These are phyloP conservation scores for Candida endomychidarum DNA, from an alignment of 805 yeast genomes.

Conservation along the genomic window DNA sequence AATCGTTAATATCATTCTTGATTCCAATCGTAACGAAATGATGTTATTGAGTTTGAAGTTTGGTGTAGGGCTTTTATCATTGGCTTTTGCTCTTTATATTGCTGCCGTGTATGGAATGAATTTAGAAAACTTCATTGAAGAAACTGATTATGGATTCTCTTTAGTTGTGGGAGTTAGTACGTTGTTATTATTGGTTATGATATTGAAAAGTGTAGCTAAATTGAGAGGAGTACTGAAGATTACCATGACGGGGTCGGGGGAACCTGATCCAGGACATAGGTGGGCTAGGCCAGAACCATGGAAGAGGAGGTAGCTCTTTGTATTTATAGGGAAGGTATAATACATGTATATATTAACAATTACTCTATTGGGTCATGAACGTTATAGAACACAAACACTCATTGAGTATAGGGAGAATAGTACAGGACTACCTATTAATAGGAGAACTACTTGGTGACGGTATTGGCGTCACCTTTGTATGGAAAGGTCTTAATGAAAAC, in stretches of 20 bases:
- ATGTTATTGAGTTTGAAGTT: constrained; percentile 85
- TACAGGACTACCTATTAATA: too few species aligned
- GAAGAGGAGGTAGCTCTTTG: too few species aligned
- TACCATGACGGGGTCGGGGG: constrained; percentile 67
- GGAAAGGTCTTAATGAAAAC: constrained; percentile 42
- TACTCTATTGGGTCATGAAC: too few species aligned
- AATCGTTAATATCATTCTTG: constrained; percentile 87
- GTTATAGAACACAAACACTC: too few species aligned
- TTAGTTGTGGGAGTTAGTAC: constrained; percentile 43
- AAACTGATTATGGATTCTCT: constrained; percentile 67
- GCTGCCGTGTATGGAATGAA: constrained; percentile 97
- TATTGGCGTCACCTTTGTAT: constrained; percentile 39
- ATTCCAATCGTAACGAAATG: constrained; percentile 89
- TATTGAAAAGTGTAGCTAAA: constrained; percentile 53
- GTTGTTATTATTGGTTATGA: constrained; percentile 43
- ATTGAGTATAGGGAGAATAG: too few species aligned
- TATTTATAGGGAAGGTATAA: too few species aligned
- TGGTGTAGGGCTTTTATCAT: constrained; percentile 77
- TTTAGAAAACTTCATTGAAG: constrained; percentile 76
- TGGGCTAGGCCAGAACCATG: too few species aligned
- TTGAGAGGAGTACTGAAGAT: constrained; percentile 69
- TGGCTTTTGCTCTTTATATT: constrained; percentile 76
- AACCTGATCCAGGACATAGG: too few species aligned
- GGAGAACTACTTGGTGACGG: constrained; percentile 43
- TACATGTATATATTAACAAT: too few species aligned